Base-by-base conservation (phyloP, 108 stramenopile species). In the Craspedostauros australis region DNA sequence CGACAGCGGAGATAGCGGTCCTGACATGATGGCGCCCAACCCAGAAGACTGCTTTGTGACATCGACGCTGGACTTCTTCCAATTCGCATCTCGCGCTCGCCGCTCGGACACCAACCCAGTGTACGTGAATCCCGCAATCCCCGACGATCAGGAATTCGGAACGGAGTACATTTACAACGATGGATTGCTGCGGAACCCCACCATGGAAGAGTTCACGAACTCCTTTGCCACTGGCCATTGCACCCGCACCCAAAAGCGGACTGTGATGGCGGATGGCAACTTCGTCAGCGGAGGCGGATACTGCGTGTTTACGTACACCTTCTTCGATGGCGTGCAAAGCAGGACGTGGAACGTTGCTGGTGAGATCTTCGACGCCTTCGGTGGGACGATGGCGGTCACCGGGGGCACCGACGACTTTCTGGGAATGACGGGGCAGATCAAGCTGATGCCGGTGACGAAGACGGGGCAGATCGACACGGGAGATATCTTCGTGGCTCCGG, bases 91-190 rank as follows among this genome's bases (percentile, higher is more conserved):
- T n/a, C n/a, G n/a, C n/a, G n/a, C n/a, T n/a, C n/a, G n/a, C n/a
- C n/a, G n/a, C n/a, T n/a, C n/a, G n/a, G n/a, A n/a, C n/a, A n/a
- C n/a, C n/a, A n/a, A n/a, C n/a, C n/a, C 60, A n/a, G n/a, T 62
- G 5, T 62, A 39, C 28, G 46, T 48, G 18, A 22, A 51, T 43
- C 50, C 60, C 0, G n/a, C 5, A 23, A 22, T 31, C 33, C 39
- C 46, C 5, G 29, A 62, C 25, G 50, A 37, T 7, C 60, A 62
- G 29, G 37, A 23, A 22, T 31, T 62, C 1, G 60, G 60, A 32
- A 62, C 60, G 1, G 40, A 50, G 9, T 62, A 51, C 25, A 34
- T 62, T 14, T 62, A 62, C 60, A 62, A 62, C 25, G 50, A 62
- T 24, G 50, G 38, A n/a, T 43, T 62, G 51, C 33, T 49, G 7